Conservation (phyloP, 306 rosid species). For the cucumber (Cucumis sativus) region Cucumber_9930_V3 NC_026661.2:20092001-20092500, state of each 20-base stretch:
- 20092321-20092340: slow-evolving; percentile 55
- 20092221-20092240: slow-evolving; percentile 41
- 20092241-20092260: slow-evolving; percentile 81
- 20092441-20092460: slow-evolving; percentile 50
- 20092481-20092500: slow-evolving; percentile 46
- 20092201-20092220: slow-evolving; percentile 68
- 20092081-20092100: slow-evolving; percentile 40
- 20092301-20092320: slow-evolving; percentile 67
- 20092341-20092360: slow-evolving; percentile 36
- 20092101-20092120: slow-evolving; percentile 29
- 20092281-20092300: slow-evolving; percentile 64
- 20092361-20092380: slow-evolving; percentile 52
- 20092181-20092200: slow-evolving; percentile 41
- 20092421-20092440: neutral
- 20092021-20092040: slow-evolving; percentile 41
- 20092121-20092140: slow-evolving; percentile 11
- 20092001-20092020: slow-evolving; percentile 60
- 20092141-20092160: slow-evolving; percentile 28
- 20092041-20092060: slow-evolving; percentile 24
- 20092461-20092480: slow-evolving; percentile 69
- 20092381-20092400: slow-evolving; percentile 28
- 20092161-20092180: slow-evolving; percentile 62
- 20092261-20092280: slow-evolving; percentile 86
- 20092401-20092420: slow-evolving; percentile 41
- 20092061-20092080: slow-evolving; percentile 25